Percentiles rank a stretch among this genome's conserved stretches.
Conservation (phyloP, 345 rosid species). For the Eutrema yunnanense region DNA sequence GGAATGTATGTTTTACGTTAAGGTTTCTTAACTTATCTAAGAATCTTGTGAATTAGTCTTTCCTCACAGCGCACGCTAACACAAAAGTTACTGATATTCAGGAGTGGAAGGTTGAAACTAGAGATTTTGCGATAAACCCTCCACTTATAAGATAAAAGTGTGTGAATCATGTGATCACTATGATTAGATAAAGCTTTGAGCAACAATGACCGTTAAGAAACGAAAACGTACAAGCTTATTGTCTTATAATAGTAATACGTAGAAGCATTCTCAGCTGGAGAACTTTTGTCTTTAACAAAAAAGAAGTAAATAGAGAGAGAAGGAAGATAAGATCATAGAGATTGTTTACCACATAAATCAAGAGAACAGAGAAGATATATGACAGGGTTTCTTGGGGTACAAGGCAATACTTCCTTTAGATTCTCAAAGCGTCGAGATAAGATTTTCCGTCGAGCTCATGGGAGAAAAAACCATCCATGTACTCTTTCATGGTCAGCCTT, state of each 20-base stretch:
- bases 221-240: background rate
- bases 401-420: background rate
- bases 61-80: slow-evolving; percentile 14
- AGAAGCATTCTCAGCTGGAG: slow-evolving; percentile 2
- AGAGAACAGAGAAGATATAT: background rate
- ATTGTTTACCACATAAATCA: background rate
- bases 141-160: background rate
- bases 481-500: slow-evolving; percentile 14
- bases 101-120: background rate
- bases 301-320: background rate
- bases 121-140: background rate
- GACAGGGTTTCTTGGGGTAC: background rate
- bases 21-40: slow-evolving; percentile 15
- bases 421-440: slow-evolving; percentile 25
- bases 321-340: background rate
- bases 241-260: background rate
- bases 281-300: background rate
- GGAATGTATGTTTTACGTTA: slow-evolving; percentile 14
- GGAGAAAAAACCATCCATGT: slow-evolving; percentile 8
- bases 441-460: slow-evolving; percentile 29
- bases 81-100: background rate
- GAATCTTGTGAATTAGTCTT: background rate
- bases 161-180: slow-evolving; percentile 6
- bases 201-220: background rate
- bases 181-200: background rate